Evolutionary conservation across 768 basidiomycete genomes (phyloP), one percentile per base, ranked within the genome.

Genomic region (Podaxis carcinomalis): DNA sequence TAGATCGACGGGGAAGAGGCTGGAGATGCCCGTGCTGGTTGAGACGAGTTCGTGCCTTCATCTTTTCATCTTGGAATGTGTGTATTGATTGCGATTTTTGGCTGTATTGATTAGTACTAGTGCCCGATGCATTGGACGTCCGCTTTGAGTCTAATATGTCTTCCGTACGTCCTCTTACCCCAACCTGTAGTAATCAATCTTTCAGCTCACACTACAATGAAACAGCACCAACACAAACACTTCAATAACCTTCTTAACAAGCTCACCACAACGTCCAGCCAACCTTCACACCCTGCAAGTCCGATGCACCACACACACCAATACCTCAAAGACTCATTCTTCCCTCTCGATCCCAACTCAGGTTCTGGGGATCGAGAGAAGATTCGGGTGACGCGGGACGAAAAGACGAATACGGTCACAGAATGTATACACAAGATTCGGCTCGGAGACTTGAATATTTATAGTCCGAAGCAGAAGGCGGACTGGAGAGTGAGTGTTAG

Each of bases 401-500:
- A 90, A 67, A 90, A 86, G 71, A 87, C 86, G 0, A 81, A 82
- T 2, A 72, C 57, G 2, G 83, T 93, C 23, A 63, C 83, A 19
- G 88, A 89, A 65, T 82, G 86, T 67, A 83, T 92, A 72, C 82
- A 83, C 65, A 98, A 99, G 73, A 77, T 88, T 14, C 81, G 95
- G 51, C 75, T 99, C 23, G 95, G 89, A 5, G 87, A 96, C 72
- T 75, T 99, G 68, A 92, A 99, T 71, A 80, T 99, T 27, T 89
- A 83, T 71, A 86, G 85, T 68, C 96, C 96, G 6, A 90, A 90
- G 69, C 78, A 87, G 23, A 71, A 78, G 0, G 93, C 90, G 47
- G 97, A 99, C 73, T 98, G 93, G 93, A 78, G 97, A 58, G 80
- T 99, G 4, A 95, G 92, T 64, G 93, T 98, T 5, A 98, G 85